Base-by-base conservation (phyloP, 73 alveolate genomes). In the Durusdinium trenchii region DNA sequence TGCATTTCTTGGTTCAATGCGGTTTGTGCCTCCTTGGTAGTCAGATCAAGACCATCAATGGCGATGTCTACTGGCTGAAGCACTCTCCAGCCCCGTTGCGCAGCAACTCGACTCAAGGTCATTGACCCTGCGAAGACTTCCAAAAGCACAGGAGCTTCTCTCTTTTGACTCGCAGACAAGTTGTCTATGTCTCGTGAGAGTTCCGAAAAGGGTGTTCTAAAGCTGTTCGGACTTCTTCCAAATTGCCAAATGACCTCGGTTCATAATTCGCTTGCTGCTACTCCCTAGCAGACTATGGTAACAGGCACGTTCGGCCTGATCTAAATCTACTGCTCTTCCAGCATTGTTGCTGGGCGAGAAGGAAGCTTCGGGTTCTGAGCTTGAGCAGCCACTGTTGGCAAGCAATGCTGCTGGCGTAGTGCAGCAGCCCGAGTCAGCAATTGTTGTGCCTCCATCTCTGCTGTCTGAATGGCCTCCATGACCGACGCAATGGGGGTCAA, bases 51-150 rank as follows among this genome's bases (percentile, higher is more conserved):
- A 3, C 90, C 64, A 40, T 79, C 67, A 3, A 79, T 16, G 46
- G 7, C 46, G 30, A 79, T 47, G 26, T 79, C 90, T 2, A 79
- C 64, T 4, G 90, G 90, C 46, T 79, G 90, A 1, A 79, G 26
- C 26, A 45, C 64, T 46, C 2, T 79, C 90, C 90, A 47, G 4
- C 90, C 90, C 43, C 90, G 42, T 2, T 10, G 46, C 14, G 69
- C 64, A 3, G 90, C 90, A 6, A 79, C 90, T 3, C 12, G 46
- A 23, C 69, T 79, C 46, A 45, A 47, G 46, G 45, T 61, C 90
- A 79, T 79, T 43, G 90, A 79, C 47, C 90, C 90, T 1, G 67
- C 90, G 28, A 79, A 79, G 16, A 79, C 67, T 47, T 79, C 90
- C 7, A 79, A 32, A 16, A 79, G 67, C 10, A 79, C 67, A 1